These are phyloP conservation scores for Aspergillus cristatus DNA, from an alignment of 495 filamentous ascomycete species.

Conservation along the genomic window DNA sequence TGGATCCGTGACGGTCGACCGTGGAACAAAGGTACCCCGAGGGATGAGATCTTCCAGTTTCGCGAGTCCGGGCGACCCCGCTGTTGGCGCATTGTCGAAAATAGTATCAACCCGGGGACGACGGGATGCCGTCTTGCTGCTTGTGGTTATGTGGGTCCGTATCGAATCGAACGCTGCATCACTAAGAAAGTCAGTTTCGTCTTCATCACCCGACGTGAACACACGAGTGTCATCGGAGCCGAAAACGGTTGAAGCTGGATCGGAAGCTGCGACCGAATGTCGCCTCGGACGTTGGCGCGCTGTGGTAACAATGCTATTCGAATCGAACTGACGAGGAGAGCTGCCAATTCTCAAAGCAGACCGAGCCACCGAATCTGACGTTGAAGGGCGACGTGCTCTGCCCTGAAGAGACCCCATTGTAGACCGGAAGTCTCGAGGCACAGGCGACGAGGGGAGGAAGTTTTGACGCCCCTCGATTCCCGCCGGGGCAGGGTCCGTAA, in stretches of 20 bases:
- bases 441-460: constrained; percentile 14
- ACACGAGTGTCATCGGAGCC: constrained; percentile 79
- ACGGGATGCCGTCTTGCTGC: constrained; percentile 38
- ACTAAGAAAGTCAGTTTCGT: constrained; percentile 77
- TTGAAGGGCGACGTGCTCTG: constrained; percentile 14
- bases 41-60: constrained; percentile 45
- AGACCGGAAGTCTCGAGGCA: constrained; percentile 18
- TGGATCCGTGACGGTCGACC: not conserved
- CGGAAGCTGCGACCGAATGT: constrained; percentile 46
- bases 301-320: constrained; percentile 11
- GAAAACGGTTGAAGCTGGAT: constrained; percentile 70
- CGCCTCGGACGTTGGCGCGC: constrained; percentile 32
- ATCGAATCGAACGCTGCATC: constrained; percentile 90
- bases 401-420: constrained; percentile 7
- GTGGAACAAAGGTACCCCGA: constrained; percentile 32
- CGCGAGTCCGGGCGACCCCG: constrained; percentile 43
- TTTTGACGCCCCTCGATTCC: constrained; percentile 5
- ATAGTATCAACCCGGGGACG: constrained; percentile 69
- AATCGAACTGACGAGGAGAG: constrained; percentile 5
- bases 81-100: constrained; percentile 73
- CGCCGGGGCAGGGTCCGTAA: constrained; percentile 32
- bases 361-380: constrained; percentile 22
- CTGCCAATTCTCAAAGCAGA: constrained; percentile 18
- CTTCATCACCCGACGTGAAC: constrained; percentile 69
- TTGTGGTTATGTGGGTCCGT: constrained; percentile 66